These are phyloP conservation scores for Talaromyces sp. DNA, from an alignment of 2,329 filamentous ascomycete species.

Conservation along the genomic window DNA sequence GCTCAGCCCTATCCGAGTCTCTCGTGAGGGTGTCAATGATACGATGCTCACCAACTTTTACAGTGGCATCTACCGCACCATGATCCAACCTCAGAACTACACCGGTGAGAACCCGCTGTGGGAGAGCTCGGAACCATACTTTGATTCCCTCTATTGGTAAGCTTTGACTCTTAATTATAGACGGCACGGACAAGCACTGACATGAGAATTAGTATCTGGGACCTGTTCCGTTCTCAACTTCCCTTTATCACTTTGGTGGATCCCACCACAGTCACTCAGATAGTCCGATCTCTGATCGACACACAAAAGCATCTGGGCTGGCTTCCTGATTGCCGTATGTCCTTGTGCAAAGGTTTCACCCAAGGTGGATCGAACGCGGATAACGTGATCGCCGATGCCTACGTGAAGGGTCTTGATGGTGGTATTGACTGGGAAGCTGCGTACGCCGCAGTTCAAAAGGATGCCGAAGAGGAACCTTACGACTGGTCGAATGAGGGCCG, in stretches of 20 bases:
- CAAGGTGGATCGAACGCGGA: conserved; percentile 69
- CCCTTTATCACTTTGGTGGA: conserved; percentile 25
- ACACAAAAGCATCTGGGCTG: conserved; percentile 26
- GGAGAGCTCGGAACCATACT: conserved; percentile 60
- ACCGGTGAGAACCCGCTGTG: conserved; percentile 65
- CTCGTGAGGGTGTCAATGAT: conserved; percentile 23
- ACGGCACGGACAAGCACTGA: conserved; percentile 21
- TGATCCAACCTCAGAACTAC: conserved; percentile 65
- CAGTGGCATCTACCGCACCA: conserved; percentile 62
- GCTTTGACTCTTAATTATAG: neutral
- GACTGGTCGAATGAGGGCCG: conserved; percentile 65
- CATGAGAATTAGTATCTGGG: conserved; percentile 48
- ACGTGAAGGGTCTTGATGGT: conserved; percentile 55
- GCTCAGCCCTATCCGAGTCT: conserved; percentile 32
- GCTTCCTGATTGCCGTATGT: conserved; percentile 28
- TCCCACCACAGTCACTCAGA: conserved; percentile 19
- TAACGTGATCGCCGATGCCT: conserved; percentile 59
- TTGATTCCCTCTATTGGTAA: conserved; percentile 59
- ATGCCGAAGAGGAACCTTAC: conserved; percentile 62
- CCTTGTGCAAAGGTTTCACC: conserved; percentile 47
- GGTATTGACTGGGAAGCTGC: conserved; percentile 62
- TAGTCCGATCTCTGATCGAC: conserved; percentile 25
- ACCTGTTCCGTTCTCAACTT: conserved; percentile 51
- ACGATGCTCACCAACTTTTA: conserved; percentile 51
- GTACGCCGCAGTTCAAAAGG: conserved; percentile 62